Evolutionary conservation across 2,329 filamentous ascomycete species (phyloP), one percentile per base, ranked within the genome.

Genomic region (Periconia sp.): DNA sequence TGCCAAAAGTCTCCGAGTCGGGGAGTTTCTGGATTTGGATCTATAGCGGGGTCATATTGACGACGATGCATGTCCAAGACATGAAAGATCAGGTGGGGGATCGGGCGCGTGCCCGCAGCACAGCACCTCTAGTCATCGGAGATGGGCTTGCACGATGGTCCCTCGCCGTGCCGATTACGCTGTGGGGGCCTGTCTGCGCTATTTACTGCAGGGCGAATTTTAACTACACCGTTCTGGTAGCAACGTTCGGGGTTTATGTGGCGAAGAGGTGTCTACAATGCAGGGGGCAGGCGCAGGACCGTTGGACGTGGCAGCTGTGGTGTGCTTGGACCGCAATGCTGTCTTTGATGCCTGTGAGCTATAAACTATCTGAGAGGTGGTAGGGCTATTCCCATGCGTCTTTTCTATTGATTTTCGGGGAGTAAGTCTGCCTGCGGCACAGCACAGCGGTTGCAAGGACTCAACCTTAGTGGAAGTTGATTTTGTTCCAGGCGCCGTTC

Each of bases 11-110:
- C 15, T 17, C 31, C 13, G 31, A 33, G 31, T 17, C 31, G 10
- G 31, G 31, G 7, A 18, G 6, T 9, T 7, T 18, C 4, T 33
- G 31, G 31, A 33, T 33, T 4, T 33, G 31, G 3, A 40, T 54
- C 6, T 39, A 43, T 17, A 50, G 48, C 34, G 40, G 10, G 6
- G 40, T 54, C 9, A 48, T 54, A 12, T 42, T 59, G 15, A 52
- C 50, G 4, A 63, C 62, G 1, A 54, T 66, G 28, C 60, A 63
- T 26, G 46, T 61, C 9, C 61, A 65, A 39, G 63, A 66, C 25
- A 29, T 66, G 44, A 42, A 54, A 36, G 63, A 66, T 43, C 36
- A 52, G 24, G 49, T 43, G 9, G 63, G 63, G 1, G 63, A 66
- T 43, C 17, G 25, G 4, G 34, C 40, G 4, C 37, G 50, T 8